Evolutionary conservation across 2,329 filamentous ascomycete species (phyloP).

Genomic region (Cryphonectria japonica): DNA sequence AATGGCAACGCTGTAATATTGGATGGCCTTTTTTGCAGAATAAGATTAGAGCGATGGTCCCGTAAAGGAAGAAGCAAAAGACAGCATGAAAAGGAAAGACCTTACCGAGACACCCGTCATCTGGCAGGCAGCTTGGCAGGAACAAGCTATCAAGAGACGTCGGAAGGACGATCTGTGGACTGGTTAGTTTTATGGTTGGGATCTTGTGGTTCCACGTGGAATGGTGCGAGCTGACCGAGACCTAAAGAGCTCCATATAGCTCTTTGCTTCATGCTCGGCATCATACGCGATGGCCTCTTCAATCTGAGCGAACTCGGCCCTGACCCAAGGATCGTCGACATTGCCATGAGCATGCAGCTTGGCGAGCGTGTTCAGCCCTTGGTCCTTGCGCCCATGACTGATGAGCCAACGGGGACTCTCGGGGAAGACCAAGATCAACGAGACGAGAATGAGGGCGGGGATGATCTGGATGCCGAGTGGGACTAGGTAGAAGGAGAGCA

Average conservation of each 20-base stretch:
- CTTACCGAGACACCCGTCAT: constrained; percentile 70
- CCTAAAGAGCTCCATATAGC: constrained; percentile 70
- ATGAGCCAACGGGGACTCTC: constrained; percentile 78
- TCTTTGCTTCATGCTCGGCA: constrained; percentile 71
- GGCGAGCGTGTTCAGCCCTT: constrained; percentile 69
- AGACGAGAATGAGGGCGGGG: constrained; percentile 66
- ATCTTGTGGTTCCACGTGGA: not conserved
- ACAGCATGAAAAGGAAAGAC: not conserved
- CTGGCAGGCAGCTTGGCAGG: constrained; percentile 72
- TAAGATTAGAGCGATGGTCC: not conserved
- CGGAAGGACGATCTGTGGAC: constrained; percentile 63
- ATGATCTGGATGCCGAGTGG: constrained; percentile 58
- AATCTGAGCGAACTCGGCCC: constrained; percentile 73
- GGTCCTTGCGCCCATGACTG: constrained; percentile 66
- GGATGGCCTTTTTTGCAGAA: constrained; percentile 56
- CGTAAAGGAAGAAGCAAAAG: not conserved
- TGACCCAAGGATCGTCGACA: constrained; percentile 68
- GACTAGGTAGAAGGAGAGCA: constrained; percentile 27
- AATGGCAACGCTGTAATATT: constrained; percentile 73
- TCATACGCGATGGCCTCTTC: constrained; percentile 62
- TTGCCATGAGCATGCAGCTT: constrained; percentile 72
- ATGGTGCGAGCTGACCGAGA: constrained; percentile 45
- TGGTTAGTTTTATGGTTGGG: constrained; percentile 14
- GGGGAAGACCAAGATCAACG: constrained; percentile 71
- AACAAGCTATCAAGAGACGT: constrained; percentile 69